phyloP scores from a whole-genome alignment of 176 grass and related monocot genomes.

The Phragmites australis region DNA sequence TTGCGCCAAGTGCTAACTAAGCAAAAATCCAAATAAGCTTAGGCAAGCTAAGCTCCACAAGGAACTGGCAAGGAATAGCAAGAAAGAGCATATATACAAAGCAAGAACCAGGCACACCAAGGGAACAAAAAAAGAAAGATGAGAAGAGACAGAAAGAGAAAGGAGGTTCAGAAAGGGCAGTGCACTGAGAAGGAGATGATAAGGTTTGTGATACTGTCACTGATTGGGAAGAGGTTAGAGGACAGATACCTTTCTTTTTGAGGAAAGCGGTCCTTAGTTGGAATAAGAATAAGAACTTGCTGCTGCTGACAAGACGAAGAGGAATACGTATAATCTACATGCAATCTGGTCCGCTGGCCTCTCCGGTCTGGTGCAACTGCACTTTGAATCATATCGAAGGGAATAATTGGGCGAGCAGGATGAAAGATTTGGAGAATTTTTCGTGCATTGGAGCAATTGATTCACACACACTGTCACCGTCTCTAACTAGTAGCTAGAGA shows the following conservation, averaged over 20 bases:
- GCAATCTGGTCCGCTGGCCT: not conserved
- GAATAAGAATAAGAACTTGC: conserved; percentile 42
- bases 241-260: conserved; percentile 49
- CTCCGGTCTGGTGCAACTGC: conserved; percentile 16
- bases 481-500: not conserved
- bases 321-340: conserved; percentile 18
- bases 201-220: conserved; percentile 30
- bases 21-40: conserved; percentile 12
- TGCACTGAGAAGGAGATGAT: conserved; percentile 45
- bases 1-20: conserved; percentile 2
- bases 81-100: conserved; percentile 25
- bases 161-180: not conserved
- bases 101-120: conserved; percentile 9
- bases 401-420: conserved; percentile 12
- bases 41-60: conserved; percentile 8
- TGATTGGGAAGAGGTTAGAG: conserved; percentile 3
- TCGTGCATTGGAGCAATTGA: not conserved
- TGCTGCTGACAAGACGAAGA: conserved; percentile 25
- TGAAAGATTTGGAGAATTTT: conserved; percentile 35
- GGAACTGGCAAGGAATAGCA: conserved; percentile 41
- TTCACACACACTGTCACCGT: conserved; percentile 37
- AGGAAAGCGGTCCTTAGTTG: not conserved
- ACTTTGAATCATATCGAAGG: conserved; percentile 40
- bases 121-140: conserved; percentile 7
- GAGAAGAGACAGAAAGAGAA: not conserved